Percentiles rank a stretch among this genome's conserved stretches.
These are phyloP conservation scores for Pythium pyrilobum DNA, from an alignment of 352 stramenopile species.

Conservation along the genomic window DNA sequence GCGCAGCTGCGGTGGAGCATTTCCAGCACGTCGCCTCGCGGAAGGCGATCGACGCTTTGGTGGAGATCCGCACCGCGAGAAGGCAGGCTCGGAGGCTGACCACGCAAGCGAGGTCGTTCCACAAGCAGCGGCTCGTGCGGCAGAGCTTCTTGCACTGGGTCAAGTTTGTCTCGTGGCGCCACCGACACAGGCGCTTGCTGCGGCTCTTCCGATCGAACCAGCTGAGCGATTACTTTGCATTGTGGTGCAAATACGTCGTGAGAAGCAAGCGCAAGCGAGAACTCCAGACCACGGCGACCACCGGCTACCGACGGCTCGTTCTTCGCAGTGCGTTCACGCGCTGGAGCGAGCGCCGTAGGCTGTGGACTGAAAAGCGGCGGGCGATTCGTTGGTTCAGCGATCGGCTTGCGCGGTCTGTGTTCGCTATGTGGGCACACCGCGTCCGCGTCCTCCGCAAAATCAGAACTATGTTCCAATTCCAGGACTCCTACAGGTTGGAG, in stretches of 20 bases:
- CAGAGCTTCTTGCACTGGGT: neutral
- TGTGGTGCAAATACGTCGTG: conserved; percentile 5
- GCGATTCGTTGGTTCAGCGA: neutral
- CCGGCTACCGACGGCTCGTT: neutral
- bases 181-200: conserved; percentile 1
- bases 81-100: neutral
- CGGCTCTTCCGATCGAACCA: conserved; percentile 7
- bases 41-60: too few species aligned
- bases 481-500: conserved; percentile 27
- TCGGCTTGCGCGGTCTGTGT: neutral
- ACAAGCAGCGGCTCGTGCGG: neutral
- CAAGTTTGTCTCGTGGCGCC: neutral
- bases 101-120: neutral
- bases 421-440: conserved; percentile 2
- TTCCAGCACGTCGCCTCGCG: too few species aligned
- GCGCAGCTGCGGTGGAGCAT: too few species aligned
- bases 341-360: neutral
- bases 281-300: neutral
- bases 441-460: conserved; percentile 28
- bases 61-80: neutral
- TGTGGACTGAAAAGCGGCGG: neutral
- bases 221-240: conserved; percentile 3
- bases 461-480: conserved; percentile 29
- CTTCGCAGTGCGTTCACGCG: neutral
- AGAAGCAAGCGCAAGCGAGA: neutral